A percentile compares a stretch with the other conserved stretches of the same genome.
Evolutionary conservation across 495 filamentous ascomycete genomes (phyloP).

Genomic region (Neurospora sp.): DNA sequence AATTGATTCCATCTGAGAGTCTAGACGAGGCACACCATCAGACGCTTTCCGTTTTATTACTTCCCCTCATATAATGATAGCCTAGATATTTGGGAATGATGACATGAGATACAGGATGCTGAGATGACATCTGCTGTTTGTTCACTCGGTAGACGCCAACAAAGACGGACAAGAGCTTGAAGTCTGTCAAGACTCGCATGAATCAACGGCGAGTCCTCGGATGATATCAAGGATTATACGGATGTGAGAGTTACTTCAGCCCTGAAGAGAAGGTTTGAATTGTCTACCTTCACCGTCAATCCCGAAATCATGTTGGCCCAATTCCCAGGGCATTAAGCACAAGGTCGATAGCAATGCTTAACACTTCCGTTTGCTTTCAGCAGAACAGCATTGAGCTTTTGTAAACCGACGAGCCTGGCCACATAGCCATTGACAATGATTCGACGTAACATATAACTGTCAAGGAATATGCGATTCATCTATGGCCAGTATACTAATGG

Average conservation of each 20-base stretch:
- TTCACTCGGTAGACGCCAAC: not conserved
- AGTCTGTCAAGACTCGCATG: not conserved
- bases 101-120: too few species aligned
- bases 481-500: not conserved
- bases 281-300: not conserved
- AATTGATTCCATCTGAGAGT: not conserved
- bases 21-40: not conserved
- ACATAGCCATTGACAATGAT: not conserved
- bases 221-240: not conserved
- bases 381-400: not conserved
- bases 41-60: not conserved
- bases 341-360: not conserved
- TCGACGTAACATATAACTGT: not conserved
- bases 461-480: not conserved
- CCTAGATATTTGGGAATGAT: not conserved
- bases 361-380: not conserved
- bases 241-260: not conserved
- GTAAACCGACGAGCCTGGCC: not conserved
- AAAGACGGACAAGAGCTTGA: not conserved
- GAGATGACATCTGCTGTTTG: not conserved
- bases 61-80: too few species aligned
- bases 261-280: not conserved
- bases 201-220: not conserved
- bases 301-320: not conserved
- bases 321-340: not conserved